These are phyloP conservation scores for Clarkia xantiana DNA, from an alignment of 345 rosid genomes.

Conservation along the genomic window DNA sequence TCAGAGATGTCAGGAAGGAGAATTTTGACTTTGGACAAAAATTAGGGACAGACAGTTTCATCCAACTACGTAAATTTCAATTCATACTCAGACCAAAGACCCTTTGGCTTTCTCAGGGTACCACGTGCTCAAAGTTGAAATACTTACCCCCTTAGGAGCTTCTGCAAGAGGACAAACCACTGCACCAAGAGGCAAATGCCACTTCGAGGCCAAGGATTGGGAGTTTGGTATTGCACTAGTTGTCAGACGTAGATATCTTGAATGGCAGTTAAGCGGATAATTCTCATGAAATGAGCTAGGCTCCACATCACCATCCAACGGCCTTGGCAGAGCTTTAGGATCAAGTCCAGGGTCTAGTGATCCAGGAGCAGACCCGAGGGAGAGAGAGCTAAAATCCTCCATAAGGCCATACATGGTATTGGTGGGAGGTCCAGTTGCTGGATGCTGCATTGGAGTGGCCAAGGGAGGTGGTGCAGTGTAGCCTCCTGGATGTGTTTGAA, in stretches of 20 bases:
- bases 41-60: too few relatives aligned
- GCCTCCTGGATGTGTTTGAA: too few relatives aligned
- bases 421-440: slow-evolving; percentile 47
- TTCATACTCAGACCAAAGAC: too few relatives aligned
- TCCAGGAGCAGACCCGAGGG: slow-evolving; percentile 68
- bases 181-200: slow-evolving; percentile 99
- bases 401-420: slow-evolving; percentile 52
- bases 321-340: slow-evolving; percentile 71
- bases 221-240: slow-evolving; percentile 83
- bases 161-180: slow-evolving; percentile 98
- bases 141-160: slow-evolving; percentile 81
- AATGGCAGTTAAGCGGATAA: slow-evolving; percentile 67
- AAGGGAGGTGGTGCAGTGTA: too few relatives aligned
- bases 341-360: slow-evolving; percentile 75
- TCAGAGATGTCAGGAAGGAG: too few relatives aligned
- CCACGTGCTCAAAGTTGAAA: slow-evolving; percentile 1
- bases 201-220: slow-evolving; percentile 80
- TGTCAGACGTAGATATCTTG: slow-evolving; percentile 78
- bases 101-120: background rate
- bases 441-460: slow-evolving; percentile 32
- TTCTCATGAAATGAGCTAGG: slow-evolving; percentile 45
- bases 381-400: slow-evolving; percentile 79
- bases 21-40: too few relatives aligned
- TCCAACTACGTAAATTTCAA: too few relatives aligned
- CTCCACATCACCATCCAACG: slow-evolving; percentile 87